Base-by-base conservation (phyloP, 2,329 filamentous ascomycete genomes). In the Aureobasidium musti region DNA sequence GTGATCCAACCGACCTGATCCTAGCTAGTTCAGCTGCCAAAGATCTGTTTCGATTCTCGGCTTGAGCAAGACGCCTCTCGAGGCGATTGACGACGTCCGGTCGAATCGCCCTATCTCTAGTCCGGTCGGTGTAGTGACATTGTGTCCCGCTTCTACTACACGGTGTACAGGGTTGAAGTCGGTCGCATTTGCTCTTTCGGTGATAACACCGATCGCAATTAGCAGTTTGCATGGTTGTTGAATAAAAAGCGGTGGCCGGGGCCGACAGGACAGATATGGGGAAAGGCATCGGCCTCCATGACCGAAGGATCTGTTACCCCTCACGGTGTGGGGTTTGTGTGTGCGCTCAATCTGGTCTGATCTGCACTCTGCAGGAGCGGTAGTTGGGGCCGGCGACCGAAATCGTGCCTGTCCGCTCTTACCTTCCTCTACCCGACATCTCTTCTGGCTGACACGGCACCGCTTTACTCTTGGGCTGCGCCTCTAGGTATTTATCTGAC, bases 111-210 rank as follows among this genome's bases (percentile, higher is more conserved):
- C 74, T 72, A 33, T 76, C 74, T 45, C 74, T 72, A 59, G 74
- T 57, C 39, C 67, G 67, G 59, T 70, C 71, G 35, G 75, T 73
- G 69, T 80, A 79, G 3, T 73, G 69, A 63, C 79, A 81, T 4
- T 69, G 54, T 5, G 73, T 72, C 8, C 72, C 73, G 52, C 75
- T 75, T 49, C 76, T 73, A n/a, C 70, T 70, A 68, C 79, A 81
- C 6, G 75, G 72, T 4, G 72, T 71, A 65, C 79, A 81, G 41
- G 77, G 78, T 5, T 73, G 74, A 26, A 70, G 67, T 63, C 79
- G 79, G 71, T 81, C 78, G 68, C 79, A 81, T 45, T 74, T 74
- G 37, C 77, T 77, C 68, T 81, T 81, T 50, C 79, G 71, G 41
- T 75, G 74, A 69, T 81, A 79, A 68, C 79, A 80, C 60, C 77